phyloP scores from a whole-genome alignment of 371 early-diverging fungal genomes.

The Homolaphlyctis polyrhiza region DNA sequence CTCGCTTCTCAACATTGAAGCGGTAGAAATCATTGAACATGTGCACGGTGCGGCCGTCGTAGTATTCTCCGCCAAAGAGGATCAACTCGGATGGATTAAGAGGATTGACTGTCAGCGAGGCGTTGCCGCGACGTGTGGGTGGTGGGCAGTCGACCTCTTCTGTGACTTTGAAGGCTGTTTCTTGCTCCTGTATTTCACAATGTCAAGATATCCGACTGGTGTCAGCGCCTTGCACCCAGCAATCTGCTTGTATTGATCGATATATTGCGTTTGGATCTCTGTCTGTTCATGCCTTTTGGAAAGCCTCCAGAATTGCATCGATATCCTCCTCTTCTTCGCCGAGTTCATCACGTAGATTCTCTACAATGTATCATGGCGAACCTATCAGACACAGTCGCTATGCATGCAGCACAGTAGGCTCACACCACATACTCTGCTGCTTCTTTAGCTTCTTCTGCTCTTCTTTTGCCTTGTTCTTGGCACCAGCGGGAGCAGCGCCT shows the following conservation, averaged over 20 bases:
- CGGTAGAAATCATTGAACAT: slow-evolving; percentile 38
- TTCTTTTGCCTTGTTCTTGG: slow-evolving; percentile 10
- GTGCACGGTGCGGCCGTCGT: slow-evolving; percentile 47
- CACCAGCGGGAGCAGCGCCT: not conserved
- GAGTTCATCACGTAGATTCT: slow-evolving; percentile 14
- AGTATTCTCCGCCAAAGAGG: slow-evolving; percentile 62
- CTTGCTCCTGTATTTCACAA: too few species aligned
- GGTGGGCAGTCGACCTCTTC: slow-evolving; percentile 44
- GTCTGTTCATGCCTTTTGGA: slow-evolving; percentile 30
- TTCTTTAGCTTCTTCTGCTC: slow-evolving; percentile 41
- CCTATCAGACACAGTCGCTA: too few species aligned
- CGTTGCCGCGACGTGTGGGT: slow-evolving; percentile 51
- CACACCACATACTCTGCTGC: slow-evolving; percentile 35
- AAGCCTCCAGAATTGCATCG: slow-evolving; percentile 51
- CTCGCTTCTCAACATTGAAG: slow-evolving; percentile 57
- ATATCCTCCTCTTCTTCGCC: slow-evolving; percentile 60
- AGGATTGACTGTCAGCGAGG: slow-evolving; percentile 50
- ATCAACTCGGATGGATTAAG: slow-evolving; percentile 45
- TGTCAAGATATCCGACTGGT: not conserved
- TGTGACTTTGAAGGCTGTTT: slow-evolving; percentile 39
- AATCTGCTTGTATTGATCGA: not conserved
- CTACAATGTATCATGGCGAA: too few species aligned
- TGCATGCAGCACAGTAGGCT: slow-evolving; percentile 25
- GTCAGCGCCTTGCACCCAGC: not conserved
- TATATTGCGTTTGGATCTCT: not conserved